A percentile compares a stretch with the other conserved stretches of the same genome.
Evolutionary conservation across 441 rosid species (phyloP).

Genomic region (Populus trichocarpa): DNA sequence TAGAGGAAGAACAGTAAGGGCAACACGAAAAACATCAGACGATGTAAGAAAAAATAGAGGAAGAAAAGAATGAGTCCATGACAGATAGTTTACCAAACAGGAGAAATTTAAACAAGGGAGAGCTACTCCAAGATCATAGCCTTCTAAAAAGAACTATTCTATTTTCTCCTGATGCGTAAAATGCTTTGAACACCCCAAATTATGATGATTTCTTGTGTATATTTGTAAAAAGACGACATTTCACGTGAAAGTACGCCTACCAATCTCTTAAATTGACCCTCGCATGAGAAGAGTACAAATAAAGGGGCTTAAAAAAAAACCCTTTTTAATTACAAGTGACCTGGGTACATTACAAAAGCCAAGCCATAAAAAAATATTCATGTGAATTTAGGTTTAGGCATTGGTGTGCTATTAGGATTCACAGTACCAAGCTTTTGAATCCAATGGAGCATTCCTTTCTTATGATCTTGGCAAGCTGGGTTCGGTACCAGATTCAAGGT

Average conservation of each 20-base stretch:
- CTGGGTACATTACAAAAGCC: slow-evolving; percentile 35
- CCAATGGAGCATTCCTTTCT: slow-evolving; percentile 77
- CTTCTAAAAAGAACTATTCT: slow-evolving; percentile 3
- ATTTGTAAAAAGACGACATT: slow-evolving; percentile 3
- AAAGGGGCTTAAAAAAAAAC: slow-evolving; percentile 26
- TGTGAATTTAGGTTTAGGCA: slow-evolving; percentile 66
- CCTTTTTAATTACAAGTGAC: slow-evolving; percentile 40
- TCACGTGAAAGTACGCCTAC: slow-evolving; percentile 24
- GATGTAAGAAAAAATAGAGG: neutral
- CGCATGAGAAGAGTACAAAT: slow-evolving; percentile 22
- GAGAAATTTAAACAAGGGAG: neutral
- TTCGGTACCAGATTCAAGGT: slow-evolving; percentile 46
- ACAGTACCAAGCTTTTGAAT: slow-evolving; percentile 80
- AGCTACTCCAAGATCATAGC: neutral
- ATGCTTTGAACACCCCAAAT: slow-evolving; percentile 17
- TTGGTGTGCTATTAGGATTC: slow-evolving; percentile 35
- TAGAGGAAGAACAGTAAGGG: neutral
- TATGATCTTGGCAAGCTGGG: slow-evolving; percentile 59
- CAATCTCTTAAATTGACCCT: slow-evolving; percentile 29
- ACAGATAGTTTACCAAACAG: neutral
- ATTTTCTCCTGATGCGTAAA: slow-evolving; percentile 10
- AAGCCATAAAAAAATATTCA: slow-evolving; percentile 25
- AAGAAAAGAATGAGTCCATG: neutral
- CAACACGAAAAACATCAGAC: neutral
- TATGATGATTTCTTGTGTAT: slow-evolving; percentile 13